A percentile compares a stretch with the other conserved stretches of the same genome.
Conservation (phyloP, 441 rosid species). For the Pelargonium fulgidum region DNA sequence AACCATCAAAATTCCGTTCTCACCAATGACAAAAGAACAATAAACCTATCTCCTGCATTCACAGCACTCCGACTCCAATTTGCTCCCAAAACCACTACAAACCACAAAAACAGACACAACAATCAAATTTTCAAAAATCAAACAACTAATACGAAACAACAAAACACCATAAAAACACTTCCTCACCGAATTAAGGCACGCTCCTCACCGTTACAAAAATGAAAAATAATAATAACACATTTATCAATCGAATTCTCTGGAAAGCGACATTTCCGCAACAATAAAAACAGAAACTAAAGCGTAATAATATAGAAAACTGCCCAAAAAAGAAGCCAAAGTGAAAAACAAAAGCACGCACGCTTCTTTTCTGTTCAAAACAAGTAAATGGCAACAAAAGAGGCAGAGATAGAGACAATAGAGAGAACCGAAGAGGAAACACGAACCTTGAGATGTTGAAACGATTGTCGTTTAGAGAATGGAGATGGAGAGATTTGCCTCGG, state of each 20-base stretch:
- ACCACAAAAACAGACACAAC: neutral
- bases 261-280: neutral
- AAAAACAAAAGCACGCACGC: neutral
- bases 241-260: neutral
- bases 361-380: neutral
- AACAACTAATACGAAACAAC: neutral
- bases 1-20: neutral
- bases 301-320: too few relatives aligned
- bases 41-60: neutral
- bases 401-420: neutral
- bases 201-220: neutral
- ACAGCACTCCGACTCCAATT: conserved; percentile 6
- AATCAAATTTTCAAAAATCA: neutral
- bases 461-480: conserved; percentile 13
- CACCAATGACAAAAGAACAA: neutral
- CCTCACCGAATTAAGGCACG: neutral
- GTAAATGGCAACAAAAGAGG: neutral
- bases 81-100: conserved; percentile 10
- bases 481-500: conserved; percentile 38
- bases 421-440: conserved; percentile 13
- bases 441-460: conserved; percentile 13
- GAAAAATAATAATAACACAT: neutral
- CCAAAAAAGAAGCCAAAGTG: too few relatives aligned
- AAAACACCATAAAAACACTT: neutral
- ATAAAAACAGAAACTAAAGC: neutral